phyloP scores from a whole-genome alignment of 345 rosid species.

The Hibiscus trionum region DNA sequence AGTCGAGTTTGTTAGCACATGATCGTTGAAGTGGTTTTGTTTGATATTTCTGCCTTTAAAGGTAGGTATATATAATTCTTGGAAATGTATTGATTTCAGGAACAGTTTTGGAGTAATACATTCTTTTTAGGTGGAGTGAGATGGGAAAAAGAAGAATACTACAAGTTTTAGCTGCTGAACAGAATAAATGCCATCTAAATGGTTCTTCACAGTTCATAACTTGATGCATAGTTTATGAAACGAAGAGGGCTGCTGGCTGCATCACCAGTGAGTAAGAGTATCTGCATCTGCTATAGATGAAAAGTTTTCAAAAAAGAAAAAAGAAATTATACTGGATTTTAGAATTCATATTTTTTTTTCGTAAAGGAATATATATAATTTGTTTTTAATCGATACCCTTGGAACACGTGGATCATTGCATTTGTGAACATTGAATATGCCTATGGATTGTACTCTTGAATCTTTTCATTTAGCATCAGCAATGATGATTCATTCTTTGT shows the following conservation, averaged over 20 bases:
- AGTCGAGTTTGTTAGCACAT: not conserved
- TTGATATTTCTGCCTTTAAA: not conserved
- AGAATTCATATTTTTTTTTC: not conserved
- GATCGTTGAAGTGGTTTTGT: not conserved
- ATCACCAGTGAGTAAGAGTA: not conserved
- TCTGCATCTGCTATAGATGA: not conserved
- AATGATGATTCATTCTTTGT: not conserved
- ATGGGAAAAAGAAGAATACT: not conserved
- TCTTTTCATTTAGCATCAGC: not conserved
- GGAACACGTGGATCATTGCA: not conserved
- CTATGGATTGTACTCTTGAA: not conserved
- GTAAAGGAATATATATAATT: not conserved
- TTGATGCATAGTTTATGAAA: not conserved
- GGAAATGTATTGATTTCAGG: conserved; percentile 2
- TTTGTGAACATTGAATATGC: not conserved
- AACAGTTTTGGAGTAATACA: not conserved
- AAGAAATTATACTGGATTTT: not conserved
- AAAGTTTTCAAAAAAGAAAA: not conserved
- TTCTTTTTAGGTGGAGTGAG: not conserved
- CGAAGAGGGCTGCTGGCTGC: not conserved
- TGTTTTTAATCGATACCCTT: not conserved
- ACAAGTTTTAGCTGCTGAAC: not conserved
- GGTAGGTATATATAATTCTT: not conserved
- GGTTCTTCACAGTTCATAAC: not conserved
- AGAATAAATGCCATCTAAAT: not conserved